Base-by-base conservation (phyloP, 2,329 filamentous ascomycete species). In the Fusarium dlaminii region DNA sequence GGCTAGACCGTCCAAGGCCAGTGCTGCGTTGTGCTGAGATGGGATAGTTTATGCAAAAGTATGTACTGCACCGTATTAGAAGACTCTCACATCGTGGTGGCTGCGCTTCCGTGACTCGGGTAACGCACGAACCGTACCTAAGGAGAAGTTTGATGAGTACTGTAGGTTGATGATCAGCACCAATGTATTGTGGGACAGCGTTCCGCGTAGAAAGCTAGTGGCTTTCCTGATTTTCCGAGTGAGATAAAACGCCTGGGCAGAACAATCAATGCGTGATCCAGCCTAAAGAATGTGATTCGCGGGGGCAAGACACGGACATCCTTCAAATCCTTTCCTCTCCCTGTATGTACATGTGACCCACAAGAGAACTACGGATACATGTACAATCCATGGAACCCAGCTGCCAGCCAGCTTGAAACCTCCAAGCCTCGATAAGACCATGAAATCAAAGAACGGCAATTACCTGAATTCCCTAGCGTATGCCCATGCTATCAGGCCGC, bases 121-220 rank as follows among this genome's bases (percentile, higher is more conserved):
- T 68, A 71, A 73, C 70, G 66, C 71, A 74, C 57, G 48, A 68
- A 69, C 66, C 65, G 69, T 62, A n/a, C n/a, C n/a, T n/a, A 70
- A 75, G 68, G 66, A 68, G 73, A 66, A 65, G 54, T 51, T 40
- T 68, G 70, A 39, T 49, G 57, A 58, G 56, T 56, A 56, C 39
- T n/a, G 24, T 58, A 56, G 66, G 55, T 56, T 59, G 46, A 54
- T 62, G 63, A 75, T 70, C 54, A 68, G 61, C 73, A 52, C 64
- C 54, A 68, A 68, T 54, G 40, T 54, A 55, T 63, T 54, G 68
- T 48, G 34, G 43, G 43, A 37, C 52, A 63, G 66, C 58, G 52
- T 60, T 61, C 45, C 52, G 48, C 43, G 37, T 20, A 17, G 17
- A 55, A 36, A 43, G 22, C 54, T 49, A 34, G 49, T 29, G 56